Evolutionary conservation across 1,284 basidiomycete species (phyloP).

Genomic region (Moesziomyces sp.): DNA sequence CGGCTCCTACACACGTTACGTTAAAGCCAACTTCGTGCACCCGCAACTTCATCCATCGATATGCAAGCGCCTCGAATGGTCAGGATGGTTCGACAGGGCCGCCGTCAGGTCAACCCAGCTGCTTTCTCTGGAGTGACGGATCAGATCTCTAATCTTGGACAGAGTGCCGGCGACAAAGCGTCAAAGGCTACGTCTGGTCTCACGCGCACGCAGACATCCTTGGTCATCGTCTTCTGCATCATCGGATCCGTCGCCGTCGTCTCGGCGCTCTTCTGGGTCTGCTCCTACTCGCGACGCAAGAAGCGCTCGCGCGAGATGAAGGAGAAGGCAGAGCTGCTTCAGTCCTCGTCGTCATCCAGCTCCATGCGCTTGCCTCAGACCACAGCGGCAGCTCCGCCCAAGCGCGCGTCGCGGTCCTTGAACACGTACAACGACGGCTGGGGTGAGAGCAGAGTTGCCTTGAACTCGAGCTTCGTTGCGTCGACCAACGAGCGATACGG

Average conservation of each 20-base stretch:
- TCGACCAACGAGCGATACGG: constrained; percentile 27
- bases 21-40: not conserved
- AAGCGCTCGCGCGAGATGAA: constrained; percentile 28
- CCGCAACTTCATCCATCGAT: not conserved
- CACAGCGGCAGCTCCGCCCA: not conserved
- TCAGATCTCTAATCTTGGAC: constrained; percentile 35
- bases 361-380: not conserved
- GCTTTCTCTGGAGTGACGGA: constrained; percentile 42
- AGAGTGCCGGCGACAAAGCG: constrained; percentile 19
- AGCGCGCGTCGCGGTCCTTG: constrained; percentile 7
- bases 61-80: constrained; percentile 15
- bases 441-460: constrained; percentile 37
- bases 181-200: constrained; percentile 25
- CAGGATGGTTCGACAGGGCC: not conserved
- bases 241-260: constrained; percentile 18
- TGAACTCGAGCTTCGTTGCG: constrained; percentile 33
- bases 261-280: constrained; percentile 32
- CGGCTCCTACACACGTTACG: not conserved
- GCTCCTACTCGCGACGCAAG: constrained; percentile 29
- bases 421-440: constrained; percentile 16
- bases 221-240: constrained; percentile 25
- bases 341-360: constrained; percentile 8
- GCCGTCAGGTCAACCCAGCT: constrained; percentile 41
- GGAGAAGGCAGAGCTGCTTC: constrained; percentile 18
- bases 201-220: constrained; percentile 9